phyloP scores from a whole-genome alignment of 495 filamentous ascomycete species.

The Bryoglossum gracile region DNA sequence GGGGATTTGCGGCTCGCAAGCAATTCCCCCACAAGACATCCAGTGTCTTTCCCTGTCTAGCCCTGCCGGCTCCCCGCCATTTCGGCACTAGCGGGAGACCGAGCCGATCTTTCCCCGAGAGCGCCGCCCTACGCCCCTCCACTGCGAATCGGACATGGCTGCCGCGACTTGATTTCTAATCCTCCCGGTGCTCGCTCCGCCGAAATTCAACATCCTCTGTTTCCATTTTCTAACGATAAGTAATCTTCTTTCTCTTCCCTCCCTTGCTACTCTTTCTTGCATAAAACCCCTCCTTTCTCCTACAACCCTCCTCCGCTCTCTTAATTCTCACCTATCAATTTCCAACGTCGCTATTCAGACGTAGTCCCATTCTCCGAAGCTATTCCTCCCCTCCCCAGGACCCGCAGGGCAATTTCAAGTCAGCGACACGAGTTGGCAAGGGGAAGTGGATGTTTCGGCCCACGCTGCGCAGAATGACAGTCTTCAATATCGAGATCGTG shows the following conservation, averaged over 20 bases:
- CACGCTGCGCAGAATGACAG: constrained; percentile 57
- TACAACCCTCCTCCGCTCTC: too few relatives aligned
- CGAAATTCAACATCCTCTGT: background rate
- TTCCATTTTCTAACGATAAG: background rate
- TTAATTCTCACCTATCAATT: background rate
- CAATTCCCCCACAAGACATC: too few relatives aligned
- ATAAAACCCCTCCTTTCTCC: background rate
- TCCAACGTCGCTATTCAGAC: background rate
- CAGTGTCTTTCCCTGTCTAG: too few relatives aligned
- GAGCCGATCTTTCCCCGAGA: background rate
- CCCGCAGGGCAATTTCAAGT: background rate
- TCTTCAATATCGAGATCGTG: constrained; percentile 70
- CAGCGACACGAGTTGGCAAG: too few relatives aligned
- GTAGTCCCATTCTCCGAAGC: too few relatives aligned
- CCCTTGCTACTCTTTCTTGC: background rate
- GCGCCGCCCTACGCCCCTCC: too few relatives aligned
- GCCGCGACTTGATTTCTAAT: background rate
- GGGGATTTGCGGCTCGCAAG: too few relatives aligned
- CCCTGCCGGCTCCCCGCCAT: background rate
- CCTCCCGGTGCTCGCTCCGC: too few relatives aligned
- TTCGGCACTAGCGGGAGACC: background rate
- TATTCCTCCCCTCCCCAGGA: background rate
- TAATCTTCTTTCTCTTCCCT: background rate
- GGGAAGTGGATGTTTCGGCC: constrained; percentile 21
- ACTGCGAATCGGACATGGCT: background rate